Conservation (phyloP, 345 rosid genomes). For the Cardamine resedifolia region DNA sequence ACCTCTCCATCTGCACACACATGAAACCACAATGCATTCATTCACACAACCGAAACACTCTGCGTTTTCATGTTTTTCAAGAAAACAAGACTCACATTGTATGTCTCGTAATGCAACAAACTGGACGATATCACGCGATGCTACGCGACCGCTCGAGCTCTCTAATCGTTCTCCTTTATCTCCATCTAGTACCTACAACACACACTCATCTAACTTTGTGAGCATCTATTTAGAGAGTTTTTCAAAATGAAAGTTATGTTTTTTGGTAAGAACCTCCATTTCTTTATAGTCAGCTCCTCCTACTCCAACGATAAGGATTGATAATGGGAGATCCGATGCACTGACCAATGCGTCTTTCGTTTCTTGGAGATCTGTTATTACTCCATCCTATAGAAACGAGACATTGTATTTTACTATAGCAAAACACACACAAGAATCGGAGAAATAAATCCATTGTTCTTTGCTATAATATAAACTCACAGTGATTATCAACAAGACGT, state of each 20-base stretch:
- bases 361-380: conserved; percentile 94
- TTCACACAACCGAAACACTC: neutral
- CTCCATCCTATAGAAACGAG: conserved; percentile 66
- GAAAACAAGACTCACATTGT: conserved; percentile 54
- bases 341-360: conserved; percentile 88
- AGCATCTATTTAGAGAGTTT: neutral
- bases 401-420: conserved; percentile 3
- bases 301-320: conserved; percentile 91
- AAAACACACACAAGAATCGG: neutral
- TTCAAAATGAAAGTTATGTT: neutral
- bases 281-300: conserved; percentile 99
- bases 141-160: conserved; percentile 78
- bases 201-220: neutral
- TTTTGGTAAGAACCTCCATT: conserved; percentile 69
- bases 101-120: conserved; percentile 79
- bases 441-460: neutral
- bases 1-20: conserved; percentile 65
- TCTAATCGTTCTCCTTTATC: conserved; percentile 90
- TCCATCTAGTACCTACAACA: conserved; percentile 78
- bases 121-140: conserved; percentile 94
- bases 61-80: neutral
- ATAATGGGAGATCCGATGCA: conserved; percentile 90
- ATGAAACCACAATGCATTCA: neutral
- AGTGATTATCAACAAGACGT: conserved; percentile 82
- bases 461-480: conserved; percentile 40